Conservation (phyloP, 495 filamentous ascomycete species). For the Aspergillus funiculosus region DNA sequence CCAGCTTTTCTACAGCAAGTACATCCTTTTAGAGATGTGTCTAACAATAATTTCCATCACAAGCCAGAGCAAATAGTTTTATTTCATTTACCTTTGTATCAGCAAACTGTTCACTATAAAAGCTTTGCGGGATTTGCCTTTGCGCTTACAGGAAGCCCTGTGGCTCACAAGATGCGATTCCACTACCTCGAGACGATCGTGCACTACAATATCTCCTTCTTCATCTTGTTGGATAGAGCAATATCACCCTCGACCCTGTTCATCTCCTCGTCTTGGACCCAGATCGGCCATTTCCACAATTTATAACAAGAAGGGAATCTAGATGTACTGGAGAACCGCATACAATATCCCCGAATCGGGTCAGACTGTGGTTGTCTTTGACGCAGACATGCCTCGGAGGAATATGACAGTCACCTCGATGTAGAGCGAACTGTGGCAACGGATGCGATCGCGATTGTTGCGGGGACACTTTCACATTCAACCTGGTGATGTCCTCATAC, state of each 20-base stretch:
- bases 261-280: conserved; percentile 65
- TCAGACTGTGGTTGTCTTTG: conserved; percentile 84
- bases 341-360: conserved; percentile 93
- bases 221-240: conserved; percentile 86
- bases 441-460: conserved; percentile 82
- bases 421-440: conserved; percentile 86
- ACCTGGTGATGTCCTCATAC: conserved; percentile 56
- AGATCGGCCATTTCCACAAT: conserved; percentile 67
- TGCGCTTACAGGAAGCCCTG: conserved; percentile 88
- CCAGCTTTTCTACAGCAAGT: too few species aligned
- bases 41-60: conserved; percentile 51
- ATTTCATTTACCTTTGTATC: conserved; percentile 85
- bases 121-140: conserved; percentile 81
- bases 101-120: conserved; percentile 72
- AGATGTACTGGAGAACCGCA: conserved; percentile 79
- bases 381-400: conserved; percentile 76
- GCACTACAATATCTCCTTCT: conserved; percentile 87
- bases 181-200: conserved; percentile 77
- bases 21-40: too few species aligned
- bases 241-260: conserved; percentile 71
- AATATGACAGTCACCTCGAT: conserved; percentile 72
- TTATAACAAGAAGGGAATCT: conserved; percentile 66
- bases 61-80: conserved; percentile 61
- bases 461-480: conserved; percentile 43
- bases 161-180: conserved; percentile 75